These are phyloP conservation scores for Debaryomycetaceae sp. DNA, from an alignment of 1,139 yeast species.

Conservation along the genomic window DNA sequence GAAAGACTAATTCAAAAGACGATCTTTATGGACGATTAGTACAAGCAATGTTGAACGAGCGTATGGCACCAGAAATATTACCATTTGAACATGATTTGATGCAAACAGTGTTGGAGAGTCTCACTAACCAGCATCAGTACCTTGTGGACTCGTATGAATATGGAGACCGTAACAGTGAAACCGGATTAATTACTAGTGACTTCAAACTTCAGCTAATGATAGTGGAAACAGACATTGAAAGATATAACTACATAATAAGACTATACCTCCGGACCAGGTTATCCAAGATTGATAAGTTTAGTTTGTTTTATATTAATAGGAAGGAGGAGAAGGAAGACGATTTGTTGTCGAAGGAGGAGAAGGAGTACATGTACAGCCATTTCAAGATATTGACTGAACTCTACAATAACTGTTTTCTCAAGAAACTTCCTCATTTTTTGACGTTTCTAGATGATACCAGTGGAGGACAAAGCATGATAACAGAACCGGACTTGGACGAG, in stretches of 20 bases:
- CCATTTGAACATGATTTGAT: conserved; percentile 65
- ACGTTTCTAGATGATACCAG: conserved; percentile 74
- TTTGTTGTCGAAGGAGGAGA: conserved; percentile 57
- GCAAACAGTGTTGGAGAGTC: conserved; percentile 52
- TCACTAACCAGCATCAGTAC: conserved; percentile 69
- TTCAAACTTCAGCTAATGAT: conserved; percentile 78
- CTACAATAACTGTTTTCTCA: conserved; percentile 66
- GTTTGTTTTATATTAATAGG: conserved; percentile 50
- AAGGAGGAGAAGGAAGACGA: conserved; percentile 21
- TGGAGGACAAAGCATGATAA: conserved; percentile 78
- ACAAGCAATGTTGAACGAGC: conserved; percentile 78
- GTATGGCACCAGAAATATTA: conserved; percentile 79
- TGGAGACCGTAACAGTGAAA: conserved; percentile 39
- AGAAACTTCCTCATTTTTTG: conserved; percentile 62
- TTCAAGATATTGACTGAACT: conserved; percentile 60
- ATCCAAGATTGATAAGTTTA: conserved; percentile 65
- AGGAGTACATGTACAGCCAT: conserved; percentile 60
- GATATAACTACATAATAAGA: conserved; percentile 76
- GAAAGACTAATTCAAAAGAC: conserved; percentile 11
- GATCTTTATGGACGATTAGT: conserved; percentile 44
- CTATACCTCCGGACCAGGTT: conserved; percentile 78
- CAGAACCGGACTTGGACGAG: conserved; percentile 67
- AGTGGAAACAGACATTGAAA: conserved; percentile 86
- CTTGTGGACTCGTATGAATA: conserved; percentile 59
- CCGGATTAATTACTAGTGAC: conserved; percentile 49